Evolutionary conservation across 345 rosid genomes (phyloP).

Genomic region (Acer saccharum): DNA sequence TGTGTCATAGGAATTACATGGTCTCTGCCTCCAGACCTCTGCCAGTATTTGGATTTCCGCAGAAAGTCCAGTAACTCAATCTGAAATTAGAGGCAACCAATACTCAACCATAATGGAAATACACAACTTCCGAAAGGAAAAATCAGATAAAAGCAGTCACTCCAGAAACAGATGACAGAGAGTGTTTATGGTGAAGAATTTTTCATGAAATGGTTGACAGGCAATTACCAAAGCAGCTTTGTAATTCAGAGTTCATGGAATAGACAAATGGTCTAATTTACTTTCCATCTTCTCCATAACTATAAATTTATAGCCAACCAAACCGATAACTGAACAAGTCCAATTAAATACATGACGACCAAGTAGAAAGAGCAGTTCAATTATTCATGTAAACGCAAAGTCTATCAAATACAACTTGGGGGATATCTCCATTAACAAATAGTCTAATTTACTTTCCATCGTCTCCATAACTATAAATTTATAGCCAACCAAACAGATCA

Average conservation of each 20-base stretch:
- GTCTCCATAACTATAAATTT: not conserved
- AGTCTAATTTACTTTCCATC: not conserved
- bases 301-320: conserved; percentile 2
- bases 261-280: not conserved
- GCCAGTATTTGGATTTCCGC: conserved; percentile 78
- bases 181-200: not conserved
- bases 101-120: conserved; percentile 8
- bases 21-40: conserved; percentile 91
- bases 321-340: not conserved
- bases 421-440: not conserved
- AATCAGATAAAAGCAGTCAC: not conserved
- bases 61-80: conserved; percentile 70
- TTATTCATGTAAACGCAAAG: not conserved
- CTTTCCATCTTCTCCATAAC: not conserved
- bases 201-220: not conserved
- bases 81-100: conserved; percentile 48
- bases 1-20: conserved; percentile 98
- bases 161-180: not conserved
- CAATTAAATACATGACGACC: not conserved
- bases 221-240: not conserved
- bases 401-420: not conserved
- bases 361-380: not conserved
- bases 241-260: not conserved
- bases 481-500: not conserved
- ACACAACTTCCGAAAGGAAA: not conserved